A percentile compares a stretch with the other conserved stretches of the same genome.
phyloP scores from a whole-genome alignment of 106 monocot species.

The Posidonia australis region DNA sequence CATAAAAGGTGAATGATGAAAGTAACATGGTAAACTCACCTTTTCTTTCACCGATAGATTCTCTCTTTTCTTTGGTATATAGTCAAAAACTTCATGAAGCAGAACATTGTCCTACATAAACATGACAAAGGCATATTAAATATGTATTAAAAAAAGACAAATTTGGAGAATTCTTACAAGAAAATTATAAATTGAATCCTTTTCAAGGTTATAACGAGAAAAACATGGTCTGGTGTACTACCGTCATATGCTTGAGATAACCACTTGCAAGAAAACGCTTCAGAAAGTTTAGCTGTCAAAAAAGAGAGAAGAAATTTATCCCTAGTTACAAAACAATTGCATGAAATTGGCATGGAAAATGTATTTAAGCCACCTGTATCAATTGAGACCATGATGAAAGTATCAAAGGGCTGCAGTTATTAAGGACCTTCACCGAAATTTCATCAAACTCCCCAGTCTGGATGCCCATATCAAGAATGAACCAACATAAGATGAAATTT shows the following conservation, averaged over 20 bases:
- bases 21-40: constrained; percentile 23
- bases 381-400: constrained; percentile 65
- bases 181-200: neutral
- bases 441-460: constrained; percentile 64
- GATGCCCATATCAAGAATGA: neutral
- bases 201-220: neutral
- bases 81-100: constrained; percentile 76
- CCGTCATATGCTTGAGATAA: constrained; percentile 91
- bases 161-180: neutral
- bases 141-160: neutral
- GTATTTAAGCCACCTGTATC: constrained; percentile 37
- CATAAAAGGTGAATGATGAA: neutral
- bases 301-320: neutral
- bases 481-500: neutral
- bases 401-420: constrained; percentile 40
- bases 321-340: neutral
- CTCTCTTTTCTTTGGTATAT: constrained; percentile 37
- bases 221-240: constrained; percentile 8
- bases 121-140: neutral
- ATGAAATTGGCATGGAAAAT: neutral
- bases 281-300: constrained; percentile 75
- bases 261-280: constrained; percentile 80
- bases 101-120: constrained; percentile 65
- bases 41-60: constrained; percentile 49
- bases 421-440: constrained; percentile 55